These are phyloP conservation scores for Penicillium sp. DNA, from an alignment of 2,329 filamentous ascomycete genomes.

Conservation along the genomic window DNA sequence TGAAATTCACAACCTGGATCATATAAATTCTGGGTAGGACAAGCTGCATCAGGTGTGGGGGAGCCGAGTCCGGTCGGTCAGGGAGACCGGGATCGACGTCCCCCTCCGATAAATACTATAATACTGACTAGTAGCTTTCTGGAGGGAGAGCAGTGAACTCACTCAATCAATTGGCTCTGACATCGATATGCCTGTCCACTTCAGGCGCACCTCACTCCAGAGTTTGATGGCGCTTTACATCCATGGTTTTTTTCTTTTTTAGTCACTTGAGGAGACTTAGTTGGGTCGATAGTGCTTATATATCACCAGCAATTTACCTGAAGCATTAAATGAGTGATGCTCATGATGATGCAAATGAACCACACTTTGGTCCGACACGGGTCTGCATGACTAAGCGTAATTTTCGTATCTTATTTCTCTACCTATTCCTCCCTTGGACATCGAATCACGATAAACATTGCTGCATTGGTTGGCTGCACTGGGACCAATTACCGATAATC, in stretches of 20 bases:
- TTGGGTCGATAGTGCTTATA: not conserved
- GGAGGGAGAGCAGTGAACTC: not conserved
- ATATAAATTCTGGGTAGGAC: not conserved
- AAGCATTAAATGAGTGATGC: conserved; percentile 22
- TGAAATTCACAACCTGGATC: not conserved
- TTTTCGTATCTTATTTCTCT: conserved; percentile 14
- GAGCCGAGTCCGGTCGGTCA: not conserved
- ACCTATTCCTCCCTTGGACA: not conserved
- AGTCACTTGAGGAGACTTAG: not conserved
- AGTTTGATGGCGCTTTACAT: not conserved
- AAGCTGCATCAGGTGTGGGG: not conserved
- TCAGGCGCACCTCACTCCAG: not conserved
- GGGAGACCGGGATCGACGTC: not conserved
- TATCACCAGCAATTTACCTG: not conserved
- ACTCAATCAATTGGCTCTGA: not conserved
- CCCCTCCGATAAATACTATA: not conserved
- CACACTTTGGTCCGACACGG: conserved; percentile 16
- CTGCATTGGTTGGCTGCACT: not conserved
- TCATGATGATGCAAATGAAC: conserved; percentile 29
- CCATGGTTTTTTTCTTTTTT: not conserved
- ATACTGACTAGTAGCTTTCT: conserved; percentile 1
- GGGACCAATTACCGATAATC: not conserved
- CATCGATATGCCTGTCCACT: not conserved
- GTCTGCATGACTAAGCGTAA: conserved; percentile 22
- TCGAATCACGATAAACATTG: not conserved